phyloP scores from a whole-genome alignment of 371 early-diverging fungal species.

The Syncephalastrum contaminatum region DNA sequence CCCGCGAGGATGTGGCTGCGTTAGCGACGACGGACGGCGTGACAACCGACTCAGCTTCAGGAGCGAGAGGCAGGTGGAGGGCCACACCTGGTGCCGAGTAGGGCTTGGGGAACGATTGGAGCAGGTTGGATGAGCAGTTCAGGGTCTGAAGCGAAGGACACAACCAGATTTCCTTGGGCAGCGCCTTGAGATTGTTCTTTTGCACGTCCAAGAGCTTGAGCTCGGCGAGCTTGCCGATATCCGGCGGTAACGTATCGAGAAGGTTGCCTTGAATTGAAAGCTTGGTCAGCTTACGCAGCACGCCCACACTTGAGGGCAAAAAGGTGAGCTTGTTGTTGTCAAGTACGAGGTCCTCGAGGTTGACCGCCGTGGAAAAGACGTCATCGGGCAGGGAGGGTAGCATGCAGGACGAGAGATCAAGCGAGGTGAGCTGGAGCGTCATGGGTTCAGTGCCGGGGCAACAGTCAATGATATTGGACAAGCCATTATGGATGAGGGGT shows the following conservation, averaged over 20 bases:
- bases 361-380: constrained; percentile 55
- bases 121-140: constrained; percentile 72
- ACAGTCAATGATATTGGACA: not conserved
- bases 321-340: constrained; percentile 75
- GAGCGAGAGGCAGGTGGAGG: constrained; percentile 15
- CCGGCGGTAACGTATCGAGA: constrained; percentile 49
- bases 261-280: constrained; percentile 77
- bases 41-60: constrained; percentile 24
- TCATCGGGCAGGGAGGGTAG: constrained; percentile 66
- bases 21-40: constrained; percentile 11
- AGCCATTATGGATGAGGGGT: not conserved
- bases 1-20: constrained; percentile 7
- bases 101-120: constrained; percentile 49
- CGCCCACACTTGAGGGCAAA: constrained; percentile 64
- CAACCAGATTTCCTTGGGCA: constrained; percentile 88
- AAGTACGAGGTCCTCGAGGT: constrained; percentile 59
- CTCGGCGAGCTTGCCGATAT: constrained; percentile 32
- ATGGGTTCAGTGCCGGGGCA: constrained; percentile 1
- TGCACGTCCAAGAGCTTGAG: constrained; percentile 40
- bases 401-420: constrained; percentile 73
- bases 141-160: constrained; percentile 73
- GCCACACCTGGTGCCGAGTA: constrained; percentile 17
- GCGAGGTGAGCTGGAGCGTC: constrained; percentile 36
- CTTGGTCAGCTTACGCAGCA: constrained; percentile 47
- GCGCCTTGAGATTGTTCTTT: constrained; percentile 66